phyloP scores from a whole-genome alignment of 1,284 basidiomycete genomes.

The Ceratobasidium papillatum region DNA sequence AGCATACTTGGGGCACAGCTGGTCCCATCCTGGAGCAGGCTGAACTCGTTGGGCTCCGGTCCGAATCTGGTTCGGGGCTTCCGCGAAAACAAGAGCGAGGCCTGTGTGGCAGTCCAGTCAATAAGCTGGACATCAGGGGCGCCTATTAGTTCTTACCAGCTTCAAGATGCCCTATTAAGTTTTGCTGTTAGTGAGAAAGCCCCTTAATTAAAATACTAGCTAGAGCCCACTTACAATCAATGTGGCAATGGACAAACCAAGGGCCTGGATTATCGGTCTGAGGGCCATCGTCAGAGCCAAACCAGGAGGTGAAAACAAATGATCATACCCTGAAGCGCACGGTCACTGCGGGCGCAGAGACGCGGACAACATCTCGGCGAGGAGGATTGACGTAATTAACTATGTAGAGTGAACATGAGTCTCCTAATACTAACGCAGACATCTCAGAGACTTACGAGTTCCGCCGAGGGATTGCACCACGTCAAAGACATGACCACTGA shows the following conservation, averaged over 20 bases:
- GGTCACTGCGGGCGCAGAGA: constrained; percentile 21
- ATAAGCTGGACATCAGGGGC: background rate
- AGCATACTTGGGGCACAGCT: constrained; percentile 23
- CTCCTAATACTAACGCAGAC: background rate
- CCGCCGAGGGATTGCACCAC: constrained; percentile 32
- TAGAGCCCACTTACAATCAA: constrained; percentile 23
- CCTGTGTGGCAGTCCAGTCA: background rate
- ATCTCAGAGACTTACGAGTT: background rate
- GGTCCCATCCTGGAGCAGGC: constrained; percentile 2
- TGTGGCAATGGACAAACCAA: constrained; percentile 36
- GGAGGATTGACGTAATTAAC: constrained; percentile 37
- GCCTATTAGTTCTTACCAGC: constrained; percentile 1
- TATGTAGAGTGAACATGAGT: background rate
- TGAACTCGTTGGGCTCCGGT: constrained; percentile 4
- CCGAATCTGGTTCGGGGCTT: constrained; percentile 15
- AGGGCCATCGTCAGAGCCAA: background rate
- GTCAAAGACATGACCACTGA: constrained; percentile 31
- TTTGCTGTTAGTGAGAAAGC: background rate
- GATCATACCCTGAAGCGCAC: constrained; percentile 8
- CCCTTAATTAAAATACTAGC: background rate
- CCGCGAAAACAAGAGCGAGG: constrained; percentile 33
- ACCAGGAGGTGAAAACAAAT: background rate
- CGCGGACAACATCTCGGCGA: constrained; percentile 36
- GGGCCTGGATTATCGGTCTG: constrained; percentile 32
- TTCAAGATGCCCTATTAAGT: constrained; percentile 25